A percentile compares a stretch with the other conserved stretches of the same genome.
Evolutionary conservation across 352 stramenopile genomes (phyloP).

Genomic region (Phytophthora agathidicida): DNA sequence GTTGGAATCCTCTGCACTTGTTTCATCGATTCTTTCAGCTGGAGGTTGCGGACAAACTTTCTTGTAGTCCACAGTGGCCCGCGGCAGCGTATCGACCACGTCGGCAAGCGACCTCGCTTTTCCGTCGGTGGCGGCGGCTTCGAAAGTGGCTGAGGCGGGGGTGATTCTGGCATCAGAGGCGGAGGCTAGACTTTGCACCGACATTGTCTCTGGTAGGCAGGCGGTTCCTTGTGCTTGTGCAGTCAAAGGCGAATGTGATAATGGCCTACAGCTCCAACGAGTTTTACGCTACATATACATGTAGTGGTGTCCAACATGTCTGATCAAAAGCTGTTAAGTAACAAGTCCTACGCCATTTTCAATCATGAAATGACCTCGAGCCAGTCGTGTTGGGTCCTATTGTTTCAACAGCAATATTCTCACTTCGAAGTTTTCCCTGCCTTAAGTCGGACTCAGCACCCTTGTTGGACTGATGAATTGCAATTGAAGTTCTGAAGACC

Average conservation of each 20-base stretch:
- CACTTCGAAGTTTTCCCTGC: no score
- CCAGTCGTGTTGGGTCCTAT: no score
- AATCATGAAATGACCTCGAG: no score
- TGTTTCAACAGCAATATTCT: no score
- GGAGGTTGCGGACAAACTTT: neutral
- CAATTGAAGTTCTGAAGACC: no score
- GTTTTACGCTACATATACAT: no score
- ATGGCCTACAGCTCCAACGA: no score
- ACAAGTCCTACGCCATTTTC: no score
- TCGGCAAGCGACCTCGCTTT: neutral
- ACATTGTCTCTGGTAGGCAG: constrained; percentile 5
- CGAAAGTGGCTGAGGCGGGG: neutral
- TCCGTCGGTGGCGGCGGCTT: neutral
- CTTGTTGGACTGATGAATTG: no score
- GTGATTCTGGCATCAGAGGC: constrained; percentile 3
- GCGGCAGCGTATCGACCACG: constrained; percentile 3
- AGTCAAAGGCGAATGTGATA: constrained; percentile 6
- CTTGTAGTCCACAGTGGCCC: neutral
- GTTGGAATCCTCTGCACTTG: neutral
- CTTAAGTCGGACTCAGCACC: no score
- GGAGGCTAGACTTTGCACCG: constrained; percentile 12
- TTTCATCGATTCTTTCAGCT: neutral
- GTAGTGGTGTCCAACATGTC: no score
- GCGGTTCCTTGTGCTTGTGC: neutral
- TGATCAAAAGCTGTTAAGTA: no score